phyloP scores from a whole-genome alignment of 768 basidiomycete genomes.

The Phlebiopsis gigantea region DNA sequence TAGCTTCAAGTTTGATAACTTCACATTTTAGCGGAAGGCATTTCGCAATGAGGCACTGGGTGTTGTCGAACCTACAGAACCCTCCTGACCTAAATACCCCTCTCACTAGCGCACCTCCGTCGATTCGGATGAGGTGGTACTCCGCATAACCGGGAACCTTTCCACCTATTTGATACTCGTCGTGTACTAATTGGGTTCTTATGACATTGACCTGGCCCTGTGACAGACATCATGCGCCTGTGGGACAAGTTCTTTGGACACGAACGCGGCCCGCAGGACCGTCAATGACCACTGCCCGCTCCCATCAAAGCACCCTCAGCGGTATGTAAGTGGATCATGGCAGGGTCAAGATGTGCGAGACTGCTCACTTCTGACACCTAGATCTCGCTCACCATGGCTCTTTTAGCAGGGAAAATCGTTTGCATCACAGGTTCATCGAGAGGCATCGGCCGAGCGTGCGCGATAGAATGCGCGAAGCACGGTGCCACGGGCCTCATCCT shows the following conservation, averaged over 20 bases:
- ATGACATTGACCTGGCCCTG: conserved; percentile 1
- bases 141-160: neutral
- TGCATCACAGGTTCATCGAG: conserved; percentile 71
- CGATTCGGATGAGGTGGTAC: neutral
- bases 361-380: neutral
- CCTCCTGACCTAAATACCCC: neutral
- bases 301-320: neutral
- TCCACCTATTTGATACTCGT: neutral
- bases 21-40: conserved; percentile 45
- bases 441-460: conserved; percentile 70
- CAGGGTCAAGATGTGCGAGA: neutral
- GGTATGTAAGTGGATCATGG: conserved; percentile 1
- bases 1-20: neutral
- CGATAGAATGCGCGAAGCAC: conserved; percentile 57
- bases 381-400: conserved; percentile 22
- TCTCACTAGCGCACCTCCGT: neutral
- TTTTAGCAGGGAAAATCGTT: conserved; percentile 53
- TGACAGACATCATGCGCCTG: neutral
- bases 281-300: neutral
- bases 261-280: conserved; percentile 5
- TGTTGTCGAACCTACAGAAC: neutral
- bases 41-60: conserved; percentile 6
- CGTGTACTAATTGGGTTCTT: neutral
- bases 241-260: neutral
- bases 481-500: conserved; percentile 60